Percentiles rank a stretch among this genome's conserved stretches.
These are phyloP conservation scores for Digitaria exilis DNA, from an alignment of 202 grass and related monocot species.

Conservation along the genomic window DNA sequence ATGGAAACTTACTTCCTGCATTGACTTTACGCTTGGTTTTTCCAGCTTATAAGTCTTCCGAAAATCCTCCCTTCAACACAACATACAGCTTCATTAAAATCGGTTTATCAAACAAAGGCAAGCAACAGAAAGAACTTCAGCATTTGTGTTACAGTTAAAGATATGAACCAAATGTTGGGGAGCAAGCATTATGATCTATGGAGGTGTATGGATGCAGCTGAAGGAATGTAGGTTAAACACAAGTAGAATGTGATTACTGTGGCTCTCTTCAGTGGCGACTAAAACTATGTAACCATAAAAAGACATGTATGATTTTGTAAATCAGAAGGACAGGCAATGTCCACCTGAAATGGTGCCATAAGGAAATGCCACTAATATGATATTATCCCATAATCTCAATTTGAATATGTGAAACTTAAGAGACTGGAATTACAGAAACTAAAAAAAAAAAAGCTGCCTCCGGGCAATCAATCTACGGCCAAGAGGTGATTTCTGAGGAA, in stretches of 20 bases:
- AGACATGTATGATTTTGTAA: neutral
- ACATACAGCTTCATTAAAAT: conserved; percentile 25
- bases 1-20: conserved; percentile 71
- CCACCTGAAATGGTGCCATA: neutral
- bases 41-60: conserved; percentile 66
- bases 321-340: neutral
- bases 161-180: neutral
- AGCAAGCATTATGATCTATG: neutral
- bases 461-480: neutral
- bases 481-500: neutral
- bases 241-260: conserved; percentile 8
- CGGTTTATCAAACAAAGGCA: conserved; percentile 1
- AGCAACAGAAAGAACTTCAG: neutral
- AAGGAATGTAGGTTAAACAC: neutral
- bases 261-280: neutral
- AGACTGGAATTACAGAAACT: neutral
- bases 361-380: neutral
- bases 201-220: conserved; percentile 16
- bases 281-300: neutral
- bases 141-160: conserved; percentile 12
- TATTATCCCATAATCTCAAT: neutral
- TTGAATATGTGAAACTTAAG: neutral
- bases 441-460: conserved; percentile 1
- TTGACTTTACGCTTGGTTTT: conserved; percentile 88
- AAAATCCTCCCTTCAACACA: conserved; percentile 90